These are phyloP conservation scores for Aspergillus niger DNA, from an alignment of 2,329 filamentous ascomycete genomes.

Conservation along the genomic window DNA sequence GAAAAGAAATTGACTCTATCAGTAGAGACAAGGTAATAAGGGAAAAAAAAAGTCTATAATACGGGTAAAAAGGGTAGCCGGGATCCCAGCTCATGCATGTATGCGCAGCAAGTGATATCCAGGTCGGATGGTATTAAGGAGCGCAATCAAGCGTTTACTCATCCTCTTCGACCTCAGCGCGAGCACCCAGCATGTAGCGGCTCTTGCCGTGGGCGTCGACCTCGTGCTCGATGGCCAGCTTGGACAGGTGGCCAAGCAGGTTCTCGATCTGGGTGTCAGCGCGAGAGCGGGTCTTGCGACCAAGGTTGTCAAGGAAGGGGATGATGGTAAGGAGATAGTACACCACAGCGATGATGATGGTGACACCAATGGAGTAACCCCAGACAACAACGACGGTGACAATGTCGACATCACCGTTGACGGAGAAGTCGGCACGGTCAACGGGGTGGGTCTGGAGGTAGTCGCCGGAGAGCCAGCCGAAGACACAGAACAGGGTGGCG, in stretches of 20 bases:
- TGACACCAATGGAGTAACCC: constrained; percentile 56
- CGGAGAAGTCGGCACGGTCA: constrained; percentile 35
- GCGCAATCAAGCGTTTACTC: constrained; percentile 39
- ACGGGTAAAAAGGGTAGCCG: constrained; percentile 31
- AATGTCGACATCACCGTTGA: constrained; percentile 60
- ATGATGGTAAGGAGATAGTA: constrained; percentile 53
- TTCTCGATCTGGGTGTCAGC: constrained; percentile 58
- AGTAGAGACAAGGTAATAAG: constrained; percentile 33
- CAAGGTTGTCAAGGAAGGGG: constrained; percentile 52
- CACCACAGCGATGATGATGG: constrained; percentile 55
- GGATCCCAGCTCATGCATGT: constrained; percentile 31
- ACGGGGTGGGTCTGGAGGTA: constrained; percentile 32
- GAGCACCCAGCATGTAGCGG: constrained; percentile 47
- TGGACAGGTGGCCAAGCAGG: constrained; percentile 54
- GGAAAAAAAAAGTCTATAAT: constrained; percentile 43
- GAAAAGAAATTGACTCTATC: constrained; percentile 39
- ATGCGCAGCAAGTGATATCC: constrained; percentile 39
- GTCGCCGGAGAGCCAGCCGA: constrained; percentile 69
- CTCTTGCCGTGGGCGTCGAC: constrained; percentile 48
- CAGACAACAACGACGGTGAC: constrained; percentile 56
- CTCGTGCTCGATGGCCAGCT: constrained; percentile 55
- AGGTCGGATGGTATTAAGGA: constrained; percentile 31
- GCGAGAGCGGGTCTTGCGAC: constrained; percentile 54
- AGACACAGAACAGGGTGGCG: constrained; percentile 72
- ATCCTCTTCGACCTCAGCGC: constrained; percentile 47